Conservation (phyloP, 352 stramenopile species). For the Achlya hypogyna region DNA sequence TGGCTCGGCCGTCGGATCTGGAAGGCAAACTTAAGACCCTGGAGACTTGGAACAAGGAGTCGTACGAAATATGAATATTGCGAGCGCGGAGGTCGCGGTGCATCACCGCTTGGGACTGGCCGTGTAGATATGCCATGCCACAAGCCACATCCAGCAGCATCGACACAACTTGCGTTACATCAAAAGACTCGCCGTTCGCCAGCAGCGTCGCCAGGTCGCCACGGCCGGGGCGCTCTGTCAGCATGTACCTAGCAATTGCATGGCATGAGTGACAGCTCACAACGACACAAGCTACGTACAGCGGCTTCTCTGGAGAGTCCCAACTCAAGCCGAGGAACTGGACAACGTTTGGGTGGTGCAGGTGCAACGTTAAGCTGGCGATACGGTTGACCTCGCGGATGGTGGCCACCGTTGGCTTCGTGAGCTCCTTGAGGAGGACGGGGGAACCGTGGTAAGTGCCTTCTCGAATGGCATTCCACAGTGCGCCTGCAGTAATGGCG, state of each 20-base stretch:
- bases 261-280: too few species aligned
- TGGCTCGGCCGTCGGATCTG: background rate
- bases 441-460: background rate
- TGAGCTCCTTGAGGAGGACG: background rate
- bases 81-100: background rate
- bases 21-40: background rate
- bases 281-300: too few species aligned
- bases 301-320: slow-evolving; percentile 40
- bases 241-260: too few species aligned
- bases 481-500: background rate
- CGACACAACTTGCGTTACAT: background rate
- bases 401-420: background rate
- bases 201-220: background rate
- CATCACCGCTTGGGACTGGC: background rate
- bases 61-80: slow-evolving; percentile 5
- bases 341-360: slow-evolving; percentile 81
- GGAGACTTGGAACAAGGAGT: background rate
- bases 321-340: slow-evolving; percentile 83
- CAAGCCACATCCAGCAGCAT: background rate
- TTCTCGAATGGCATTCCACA: background rate
- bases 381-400: background rate
- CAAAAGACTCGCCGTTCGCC: background rate
- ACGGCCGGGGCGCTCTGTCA: background rate
- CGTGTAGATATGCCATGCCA: background rate
- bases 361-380: background rate